Evolutionary conservation across 371 early-diverging fungal species (phyloP), one percentile per base, ranked within the genome.

Genomic region (Syncephalastrum sp.): DNA sequence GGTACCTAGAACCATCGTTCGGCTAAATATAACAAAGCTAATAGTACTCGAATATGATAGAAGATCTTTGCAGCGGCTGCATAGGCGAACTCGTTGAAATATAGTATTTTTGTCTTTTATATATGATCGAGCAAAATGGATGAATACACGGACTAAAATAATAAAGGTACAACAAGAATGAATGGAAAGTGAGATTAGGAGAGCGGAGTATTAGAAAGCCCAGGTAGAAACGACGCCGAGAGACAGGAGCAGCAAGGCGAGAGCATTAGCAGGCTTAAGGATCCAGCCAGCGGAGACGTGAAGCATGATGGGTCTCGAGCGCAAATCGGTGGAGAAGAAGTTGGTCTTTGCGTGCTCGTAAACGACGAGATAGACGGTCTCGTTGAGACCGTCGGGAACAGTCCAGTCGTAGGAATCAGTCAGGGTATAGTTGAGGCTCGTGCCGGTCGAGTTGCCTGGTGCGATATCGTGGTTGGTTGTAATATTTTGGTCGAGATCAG

Each of bases 391-490:
- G 41, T 56, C 61, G 50, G 73, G 69, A 0, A 76, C 71, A 7
- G 54, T 65, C 77, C 77, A 76, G 10, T 50, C 56, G 54, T 73
- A 76, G 13, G 77, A 60, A 42, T 57, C 56, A 16, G 70, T 68
- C n/a, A 60, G 25, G 4, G 50, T 63, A 19, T 61, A 61, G 24
- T 41, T 49, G 19, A 69, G 45, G 7, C 56, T 56, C 5, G 61
- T 61, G 8, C 77, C 77, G 5, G 71, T 63, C 17, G 71, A 71
- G 42, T 68, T 70, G 12, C 71, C 74, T 42, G 54, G n/a, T 0
- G 51, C 43, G 1, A 76, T 47, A 19, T 52, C 17, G 15, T 69
- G 53, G 43, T 63, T 51, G 4, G 42, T 42, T 3, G 59, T 60
- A 44, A 76, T 58, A 43, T 61, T 61, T 23, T 64, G 48, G 12